Evolutionary conservation across 1,139 yeast species (phyloP).

Genomic region (Pichia terricola): DNA sequence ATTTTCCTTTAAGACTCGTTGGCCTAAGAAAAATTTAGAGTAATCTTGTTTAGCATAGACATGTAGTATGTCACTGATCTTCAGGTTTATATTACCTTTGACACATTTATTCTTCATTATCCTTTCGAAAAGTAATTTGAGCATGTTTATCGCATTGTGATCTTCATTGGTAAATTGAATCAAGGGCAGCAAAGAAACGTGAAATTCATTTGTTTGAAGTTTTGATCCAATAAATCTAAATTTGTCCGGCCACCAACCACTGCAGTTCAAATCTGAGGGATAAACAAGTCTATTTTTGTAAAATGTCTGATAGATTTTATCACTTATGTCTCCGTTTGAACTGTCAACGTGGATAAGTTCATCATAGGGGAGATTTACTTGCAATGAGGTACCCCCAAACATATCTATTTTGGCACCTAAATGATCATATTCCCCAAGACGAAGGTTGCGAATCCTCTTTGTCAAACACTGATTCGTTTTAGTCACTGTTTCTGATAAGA

Average conservation of each 20-base stretch:
- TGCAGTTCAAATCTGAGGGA: slow-evolving; percentile 13
- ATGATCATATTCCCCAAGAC: slow-evolving; percentile 8
- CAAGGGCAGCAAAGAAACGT: slow-evolving; percentile 21
- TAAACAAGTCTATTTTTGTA: slow-evolving; percentile 12
- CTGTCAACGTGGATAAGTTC: not conserved
- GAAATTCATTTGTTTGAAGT: slow-evolving; percentile 12
- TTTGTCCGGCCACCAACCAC: slow-evolving; percentile 6
- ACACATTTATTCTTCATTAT: not conserved
- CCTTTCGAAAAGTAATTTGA: not conserved
- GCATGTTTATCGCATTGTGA: not conserved
- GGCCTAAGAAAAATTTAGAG: slow-evolving; percentile 6
- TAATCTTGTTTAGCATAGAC: slow-evolving; percentile 18
- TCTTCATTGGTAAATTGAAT: slow-evolving; percentile 10
- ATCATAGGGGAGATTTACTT: slow-evolving; percentile 17
- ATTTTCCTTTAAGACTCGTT: not conserved
- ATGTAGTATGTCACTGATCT: slow-evolving; percentile 1
- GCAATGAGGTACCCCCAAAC: slow-evolving; percentile 3
- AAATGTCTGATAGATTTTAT: not conserved
- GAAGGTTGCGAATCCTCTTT: not conserved
- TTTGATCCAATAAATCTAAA: slow-evolving; percentile 5
- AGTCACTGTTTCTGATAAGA: slow-evolving; percentile 4
- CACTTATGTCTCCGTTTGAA: slow-evolving; percentile 3
- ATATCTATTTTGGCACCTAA: not conserved
- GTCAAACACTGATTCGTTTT: slow-evolving; percentile 2
- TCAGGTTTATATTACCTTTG: not conserved